Conservation (phyloP, 345 rosid genomes). For the Rhodamnia rubescens region DNA sequence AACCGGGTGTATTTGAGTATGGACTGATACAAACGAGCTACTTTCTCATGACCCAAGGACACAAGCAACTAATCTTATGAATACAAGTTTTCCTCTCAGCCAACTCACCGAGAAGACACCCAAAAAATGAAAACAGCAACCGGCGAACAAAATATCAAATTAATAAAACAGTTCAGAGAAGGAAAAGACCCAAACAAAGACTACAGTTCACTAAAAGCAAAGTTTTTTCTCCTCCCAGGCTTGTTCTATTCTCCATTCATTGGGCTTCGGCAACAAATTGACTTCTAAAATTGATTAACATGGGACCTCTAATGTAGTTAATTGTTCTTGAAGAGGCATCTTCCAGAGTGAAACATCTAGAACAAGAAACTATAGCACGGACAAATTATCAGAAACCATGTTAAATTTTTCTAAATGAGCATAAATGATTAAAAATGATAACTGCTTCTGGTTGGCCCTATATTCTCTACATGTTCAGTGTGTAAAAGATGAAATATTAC, state of each 20-base stretch:
- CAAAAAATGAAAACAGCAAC: neutral
- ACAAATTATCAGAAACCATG: neutral
- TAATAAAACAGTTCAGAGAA: neutral
- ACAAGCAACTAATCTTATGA: neutral
- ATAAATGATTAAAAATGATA: neutral
- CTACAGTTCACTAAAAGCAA: neutral
- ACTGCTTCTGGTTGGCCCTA: neutral
- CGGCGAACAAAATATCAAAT: neutral
- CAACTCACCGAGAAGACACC: neutral
- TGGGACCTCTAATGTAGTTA: neutral
- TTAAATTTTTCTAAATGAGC: neutral
- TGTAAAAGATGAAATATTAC: neutral
- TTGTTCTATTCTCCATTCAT: neutral
- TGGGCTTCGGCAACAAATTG: neutral
- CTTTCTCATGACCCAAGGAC: neutral
- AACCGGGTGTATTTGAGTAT: neutral
- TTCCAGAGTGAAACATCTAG: neutral
- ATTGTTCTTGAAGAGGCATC: neutral
- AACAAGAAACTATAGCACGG: neutral
- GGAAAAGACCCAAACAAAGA: neutral
- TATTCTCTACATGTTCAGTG: neutral
- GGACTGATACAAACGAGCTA: neutral
- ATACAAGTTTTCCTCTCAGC: neutral
- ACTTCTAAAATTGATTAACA: neutral
- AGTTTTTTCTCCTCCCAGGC: neutral